Conservation (phyloP, 768 basidiomycete genomes). For the Russula lepida region DNA sequence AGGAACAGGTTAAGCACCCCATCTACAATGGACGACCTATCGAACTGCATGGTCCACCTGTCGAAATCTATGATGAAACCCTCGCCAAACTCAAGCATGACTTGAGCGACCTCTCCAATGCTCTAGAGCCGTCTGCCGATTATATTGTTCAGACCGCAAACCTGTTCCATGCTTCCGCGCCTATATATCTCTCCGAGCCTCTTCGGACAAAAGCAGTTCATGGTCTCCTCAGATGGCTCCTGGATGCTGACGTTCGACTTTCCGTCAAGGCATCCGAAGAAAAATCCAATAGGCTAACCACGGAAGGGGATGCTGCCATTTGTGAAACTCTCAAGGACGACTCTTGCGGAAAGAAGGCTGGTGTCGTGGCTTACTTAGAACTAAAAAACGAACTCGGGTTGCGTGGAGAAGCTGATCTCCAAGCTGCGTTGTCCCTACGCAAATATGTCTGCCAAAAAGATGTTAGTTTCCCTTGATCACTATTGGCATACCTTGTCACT, state of each 20-base stretch:
- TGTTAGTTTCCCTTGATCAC: neutral
- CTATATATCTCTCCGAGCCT: neutral
- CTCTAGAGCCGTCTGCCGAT: neutral
- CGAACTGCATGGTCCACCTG: neutral
- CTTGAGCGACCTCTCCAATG: neutral
- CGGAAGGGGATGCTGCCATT: too few relatives aligned
- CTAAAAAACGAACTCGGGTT: neutral
- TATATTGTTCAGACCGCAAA: neutral
- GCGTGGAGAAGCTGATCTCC: neutral
- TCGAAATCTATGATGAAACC: neutral
- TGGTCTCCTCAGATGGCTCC: too few relatives aligned
- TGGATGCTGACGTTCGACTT: neutral
- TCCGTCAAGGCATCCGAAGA: neutral
- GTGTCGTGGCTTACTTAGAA: neutral
- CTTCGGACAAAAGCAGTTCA: too few relatives aligned
- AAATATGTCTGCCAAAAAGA: neutral
- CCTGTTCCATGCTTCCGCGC: neutral
- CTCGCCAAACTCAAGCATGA: neutral
- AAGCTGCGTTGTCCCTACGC: neutral
- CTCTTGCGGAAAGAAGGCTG: neutral
- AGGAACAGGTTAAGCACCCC: neutral
- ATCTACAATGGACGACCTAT: neutral
- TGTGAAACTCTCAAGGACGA: neutral
- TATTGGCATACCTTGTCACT: neutral
- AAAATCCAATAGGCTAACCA: too few relatives aligned